Percentiles rank a stretch among this genome's conserved stretches.
Conservation (phyloP, 148 eudicot genomes). For the Silene latifolia region DNA sequence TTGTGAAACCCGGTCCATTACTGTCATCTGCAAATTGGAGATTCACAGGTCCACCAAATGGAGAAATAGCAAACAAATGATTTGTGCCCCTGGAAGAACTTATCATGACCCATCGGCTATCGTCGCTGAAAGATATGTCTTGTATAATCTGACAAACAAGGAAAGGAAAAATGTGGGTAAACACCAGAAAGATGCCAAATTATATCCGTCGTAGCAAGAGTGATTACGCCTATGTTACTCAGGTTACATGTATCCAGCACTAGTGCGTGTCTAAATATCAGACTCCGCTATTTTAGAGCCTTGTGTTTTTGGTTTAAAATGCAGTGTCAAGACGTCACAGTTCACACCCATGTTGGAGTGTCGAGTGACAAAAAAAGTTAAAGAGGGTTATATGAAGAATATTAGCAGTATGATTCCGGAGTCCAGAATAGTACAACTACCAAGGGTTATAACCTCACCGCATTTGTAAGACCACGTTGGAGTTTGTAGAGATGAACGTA, state of each 20-base stretch:
- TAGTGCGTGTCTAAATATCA: too few species aligned
- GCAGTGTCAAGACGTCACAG: too few species aligned
- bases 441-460: slow-evolving; percentile 45
- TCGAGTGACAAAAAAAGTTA: too few species aligned
- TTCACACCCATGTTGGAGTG: too few species aligned
- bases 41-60: slow-evolving; percentile 58
- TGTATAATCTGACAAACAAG: slow-evolving; percentile 61
- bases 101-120: slow-evolving; percentile 76
- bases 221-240: too few species aligned
- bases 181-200: slow-evolving; percentile 8
- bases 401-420: too few species aligned
- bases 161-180: background rate
- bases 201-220: too few species aligned
- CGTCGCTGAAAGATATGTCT: slow-evolving; percentile 75
- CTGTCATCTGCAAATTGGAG: slow-evolving; percentile 36
- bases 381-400: too few species aligned
- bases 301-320: too few species aligned
- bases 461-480: slow-evolving; percentile 83
- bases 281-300: too few species aligned
- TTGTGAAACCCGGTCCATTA: slow-evolving; percentile 23
- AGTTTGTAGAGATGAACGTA: slow-evolving; percentile 72
- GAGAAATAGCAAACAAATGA: slow-evolving; percentile 78
- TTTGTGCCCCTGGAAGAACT: slow-evolving; percentile 80
- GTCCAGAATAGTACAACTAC: background rate
- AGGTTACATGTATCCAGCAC: too few species aligned